A percentile compares a stretch with the other conserved stretches of the same genome.
These are phyloP conservation scores for Sodiomyces alkalinus DNA, from an alignment of 2,329 filamentous ascomycete species.

Conservation along the genomic window DNA sequence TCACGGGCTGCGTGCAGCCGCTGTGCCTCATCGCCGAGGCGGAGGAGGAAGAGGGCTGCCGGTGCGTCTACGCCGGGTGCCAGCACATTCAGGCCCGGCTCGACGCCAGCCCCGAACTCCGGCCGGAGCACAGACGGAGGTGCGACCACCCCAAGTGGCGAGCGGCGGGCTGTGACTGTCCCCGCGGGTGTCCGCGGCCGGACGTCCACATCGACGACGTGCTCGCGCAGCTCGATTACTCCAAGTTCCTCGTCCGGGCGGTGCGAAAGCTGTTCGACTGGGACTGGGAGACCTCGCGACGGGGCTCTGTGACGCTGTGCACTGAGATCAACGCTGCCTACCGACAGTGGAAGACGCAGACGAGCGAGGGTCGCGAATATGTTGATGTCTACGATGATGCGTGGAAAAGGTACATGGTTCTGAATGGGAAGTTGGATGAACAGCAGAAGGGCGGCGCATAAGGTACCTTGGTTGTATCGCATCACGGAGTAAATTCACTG, in stretches of 20 bases:
- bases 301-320: slow-evolving; percentile 3
- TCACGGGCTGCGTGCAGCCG: slow-evolving; percentile 5
- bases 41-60: slow-evolving; percentile 6
- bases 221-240: slow-evolving; percentile 13
- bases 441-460: not conserved
- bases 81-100: slow-evolving; percentile 5
- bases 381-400: slow-evolving; percentile 15
- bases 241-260: slow-evolving; percentile 10
- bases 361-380: slow-evolving; percentile 15
- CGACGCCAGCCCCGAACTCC: not conserved
- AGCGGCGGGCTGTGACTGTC: slow-evolving; percentile 4
- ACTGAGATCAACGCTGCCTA: slow-evolving; percentile 12
- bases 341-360: slow-evolving; percentile 14
- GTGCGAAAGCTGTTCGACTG: slow-evolving; percentile 12
- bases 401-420: slow-evolving; percentile 1
- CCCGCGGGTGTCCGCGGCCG: slow-evolving; percentile 9
- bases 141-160: slow-evolving; percentile 1
- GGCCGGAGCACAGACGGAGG: too few species aligned
- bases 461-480: too few species aligned
- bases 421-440: slow-evolving; percentile 2
- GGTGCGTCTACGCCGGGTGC: slow-evolving; percentile 12
- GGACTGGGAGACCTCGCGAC: slow-evolving; percentile 7
- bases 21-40: slow-evolving; percentile 1
- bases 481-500: too few species aligned
- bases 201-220: slow-evolving; percentile 16